Evolutionary conservation across 306 rosid species (phyloP).

Genomic region (Cucumis hystrix): DNA sequence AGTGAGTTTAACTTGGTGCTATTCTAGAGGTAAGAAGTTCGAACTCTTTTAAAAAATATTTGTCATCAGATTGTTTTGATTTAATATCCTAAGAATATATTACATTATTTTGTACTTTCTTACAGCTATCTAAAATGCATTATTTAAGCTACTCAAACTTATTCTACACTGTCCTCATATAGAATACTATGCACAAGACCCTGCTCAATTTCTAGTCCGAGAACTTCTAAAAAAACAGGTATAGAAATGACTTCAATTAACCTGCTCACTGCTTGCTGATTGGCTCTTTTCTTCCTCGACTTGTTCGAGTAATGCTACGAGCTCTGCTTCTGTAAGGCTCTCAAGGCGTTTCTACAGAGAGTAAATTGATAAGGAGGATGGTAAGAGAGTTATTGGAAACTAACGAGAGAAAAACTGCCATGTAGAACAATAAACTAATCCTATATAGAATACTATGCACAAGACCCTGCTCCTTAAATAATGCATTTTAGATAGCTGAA

Average conservation of each 20-base stretch:
- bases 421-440: no score
- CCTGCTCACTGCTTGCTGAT: constrained; percentile 28
- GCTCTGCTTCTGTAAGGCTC: constrained; percentile 89
- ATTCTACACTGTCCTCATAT: background rate
- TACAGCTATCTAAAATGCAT: background rate
- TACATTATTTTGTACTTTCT: background rate
- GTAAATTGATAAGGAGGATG: constrained; percentile 7
- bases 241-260: constrained; percentile 23
- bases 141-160: background rate
- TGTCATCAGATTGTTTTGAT: background rate
- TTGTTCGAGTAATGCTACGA: constrained; percentile 73
- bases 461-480: no score
- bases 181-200: background rate
- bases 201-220: background rate
- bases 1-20: no score
- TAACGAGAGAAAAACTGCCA: background rate
- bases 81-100: background rate
- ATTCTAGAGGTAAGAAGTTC: no score
- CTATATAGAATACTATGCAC: no score
- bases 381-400: background rate
- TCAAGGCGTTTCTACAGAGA: constrained; percentile 87
- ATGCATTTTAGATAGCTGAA: no score
- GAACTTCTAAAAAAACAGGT: background rate
- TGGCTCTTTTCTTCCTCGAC: constrained; percentile 91
- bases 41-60: background rate